phyloP scores from a whole-genome alignment of 2,329 filamentous ascomycete genomes.

The Periconia digitata region DNA sequence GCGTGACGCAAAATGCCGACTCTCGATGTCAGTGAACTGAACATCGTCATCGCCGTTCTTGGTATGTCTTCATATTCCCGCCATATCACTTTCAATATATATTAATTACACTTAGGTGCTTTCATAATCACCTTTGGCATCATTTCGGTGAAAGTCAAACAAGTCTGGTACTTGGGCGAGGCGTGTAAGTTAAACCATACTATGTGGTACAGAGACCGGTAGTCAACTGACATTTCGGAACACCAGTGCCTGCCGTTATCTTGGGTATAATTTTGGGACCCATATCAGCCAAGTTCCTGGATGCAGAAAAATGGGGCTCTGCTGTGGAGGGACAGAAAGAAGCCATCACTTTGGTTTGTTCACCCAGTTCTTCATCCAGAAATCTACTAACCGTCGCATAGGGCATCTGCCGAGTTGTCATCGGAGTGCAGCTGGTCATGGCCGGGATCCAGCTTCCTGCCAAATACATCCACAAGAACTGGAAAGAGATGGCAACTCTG shows the following conservation, averaged over 20 bases:
- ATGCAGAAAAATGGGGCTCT: slow-evolving; percentile 44
- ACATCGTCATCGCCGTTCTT: slow-evolving; percentile 50
- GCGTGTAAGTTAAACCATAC: slow-evolving; percentile 45
- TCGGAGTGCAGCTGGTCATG: slow-evolving; percentile 87
- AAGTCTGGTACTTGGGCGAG: slow-evolving; percentile 57
- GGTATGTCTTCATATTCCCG: slow-evolving; percentile 33
- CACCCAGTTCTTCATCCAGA: neutral
- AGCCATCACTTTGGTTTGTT: slow-evolving; percentile 46
- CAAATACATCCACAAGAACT: slow-evolving; percentile 77
- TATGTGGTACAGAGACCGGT: no score
- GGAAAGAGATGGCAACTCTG: slow-evolving; percentile 73
- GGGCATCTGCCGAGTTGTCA: slow-evolving; percentile 81
- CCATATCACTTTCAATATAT: neutral
- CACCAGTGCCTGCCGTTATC: slow-evolving; percentile 47
- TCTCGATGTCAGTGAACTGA: slow-evolving; percentile 53
- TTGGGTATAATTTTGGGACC: slow-evolving; percentile 59
- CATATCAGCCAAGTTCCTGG: slow-evolving; percentile 56
- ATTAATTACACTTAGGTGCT: slow-evolving; percentile 34
- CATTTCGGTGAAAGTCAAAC: slow-evolving; percentile 57
- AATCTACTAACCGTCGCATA: slow-evolving; percentile 62
- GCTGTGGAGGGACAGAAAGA: slow-evolving; percentile 36
- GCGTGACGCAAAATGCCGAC: slow-evolving; percentile 40
- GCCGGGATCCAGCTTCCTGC: slow-evolving; percentile 86
- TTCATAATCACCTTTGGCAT: slow-evolving; percentile 55
- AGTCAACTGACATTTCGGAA: neutral